These are phyloP conservation scores for Tylopilus orsonianus DNA, from an alignment of 1,284 basidiomycete species.

Conservation along the genomic window DNA sequence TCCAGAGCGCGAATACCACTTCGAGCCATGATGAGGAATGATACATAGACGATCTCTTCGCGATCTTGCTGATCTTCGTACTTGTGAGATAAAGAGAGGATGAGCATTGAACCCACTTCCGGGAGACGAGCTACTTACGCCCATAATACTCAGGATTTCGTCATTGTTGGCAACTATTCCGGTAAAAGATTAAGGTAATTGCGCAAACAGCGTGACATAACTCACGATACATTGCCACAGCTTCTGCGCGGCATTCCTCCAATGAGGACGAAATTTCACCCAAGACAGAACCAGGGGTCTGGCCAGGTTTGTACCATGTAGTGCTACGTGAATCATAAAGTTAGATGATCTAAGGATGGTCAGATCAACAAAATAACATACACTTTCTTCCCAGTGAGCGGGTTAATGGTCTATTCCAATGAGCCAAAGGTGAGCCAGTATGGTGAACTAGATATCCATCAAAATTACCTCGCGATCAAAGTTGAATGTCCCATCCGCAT, in stretches of 20 bases:
- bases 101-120: background rate
- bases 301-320: slow-evolving; percentile 84
- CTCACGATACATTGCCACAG: slow-evolving; percentile 75
- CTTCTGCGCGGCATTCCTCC: slow-evolving; percentile 86
- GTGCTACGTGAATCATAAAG: slow-evolving; percentile 38
- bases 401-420: slow-evolving; percentile 64
- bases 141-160: slow-evolving; percentile 76
- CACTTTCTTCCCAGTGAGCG: slow-evolving; percentile 79
- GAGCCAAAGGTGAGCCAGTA: slow-evolving; percentile 1
- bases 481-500: slow-evolving; percentile 72
- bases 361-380: slow-evolving; percentile 33
- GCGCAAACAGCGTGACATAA: slow-evolving; percentile 8
- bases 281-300: slow-evolving; percentile 75
- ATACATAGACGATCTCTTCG: slow-evolving; percentile 77
- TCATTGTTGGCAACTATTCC: slow-evolving; percentile 66
- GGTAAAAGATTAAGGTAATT: background rate
- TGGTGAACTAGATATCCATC: slow-evolving; percentile 36
- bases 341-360: background rate
- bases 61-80: slow-evolving; percentile 66
- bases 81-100: slow-evolving; percentile 35
- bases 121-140: slow-evolving; percentile 41
- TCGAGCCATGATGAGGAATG: slow-evolving; percentile 83
- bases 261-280: slow-evolving; percentile 84
- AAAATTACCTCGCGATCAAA: slow-evolving; percentile 58
- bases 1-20: slow-evolving; percentile 78